Conservation (phyloP, 2,329 filamentous ascomycete genomes). For the Monosporascus sp. region DNA sequence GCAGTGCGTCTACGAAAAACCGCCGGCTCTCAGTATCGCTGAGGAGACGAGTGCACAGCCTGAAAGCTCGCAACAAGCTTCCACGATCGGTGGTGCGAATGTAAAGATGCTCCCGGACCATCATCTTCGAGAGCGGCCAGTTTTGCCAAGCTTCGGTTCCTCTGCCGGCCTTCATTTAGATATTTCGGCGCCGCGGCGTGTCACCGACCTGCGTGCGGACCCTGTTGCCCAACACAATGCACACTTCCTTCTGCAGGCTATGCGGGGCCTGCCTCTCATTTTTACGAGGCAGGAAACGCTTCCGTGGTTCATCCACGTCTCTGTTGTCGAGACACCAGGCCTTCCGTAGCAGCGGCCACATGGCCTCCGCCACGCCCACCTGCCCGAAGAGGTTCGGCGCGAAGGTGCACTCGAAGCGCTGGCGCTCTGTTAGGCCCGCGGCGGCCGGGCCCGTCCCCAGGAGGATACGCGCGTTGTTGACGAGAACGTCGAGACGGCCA, state of each 20-base stretch:
- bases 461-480: constrained; percentile 30
- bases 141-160: constrained; percentile 4
- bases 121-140: neutral
- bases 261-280: constrained; percentile 15
- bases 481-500: constrained; percentile 29
- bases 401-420: constrained; percentile 32
- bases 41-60: neutral
- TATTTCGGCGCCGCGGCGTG: constrained; percentile 7
- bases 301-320: constrained; percentile 15
- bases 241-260: constrained; percentile 13
- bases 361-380: constrained; percentile 20
- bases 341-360: constrained; percentile 24
- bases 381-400: constrained; percentile 31
- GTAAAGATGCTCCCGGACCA: neutral
- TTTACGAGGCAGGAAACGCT: constrained; percentile 15
- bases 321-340: constrained; percentile 12
- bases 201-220: constrained; percentile 13
- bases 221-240: constrained; percentile 12
- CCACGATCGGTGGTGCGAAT: neutral
- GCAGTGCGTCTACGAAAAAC: constrained; percentile 16
- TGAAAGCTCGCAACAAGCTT: neutral
- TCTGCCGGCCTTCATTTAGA: constrained; percentile 4
- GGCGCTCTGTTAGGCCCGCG: constrained; percentile 15
- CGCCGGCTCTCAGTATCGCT: neutral
- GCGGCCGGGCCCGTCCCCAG: constrained; percentile 15